A percentile compares a stretch with the other conserved stretches of the same genome.
Conservation (phyloP, 495 filamentous ascomycete species). For the Aspergillus baeticus region DNA sequence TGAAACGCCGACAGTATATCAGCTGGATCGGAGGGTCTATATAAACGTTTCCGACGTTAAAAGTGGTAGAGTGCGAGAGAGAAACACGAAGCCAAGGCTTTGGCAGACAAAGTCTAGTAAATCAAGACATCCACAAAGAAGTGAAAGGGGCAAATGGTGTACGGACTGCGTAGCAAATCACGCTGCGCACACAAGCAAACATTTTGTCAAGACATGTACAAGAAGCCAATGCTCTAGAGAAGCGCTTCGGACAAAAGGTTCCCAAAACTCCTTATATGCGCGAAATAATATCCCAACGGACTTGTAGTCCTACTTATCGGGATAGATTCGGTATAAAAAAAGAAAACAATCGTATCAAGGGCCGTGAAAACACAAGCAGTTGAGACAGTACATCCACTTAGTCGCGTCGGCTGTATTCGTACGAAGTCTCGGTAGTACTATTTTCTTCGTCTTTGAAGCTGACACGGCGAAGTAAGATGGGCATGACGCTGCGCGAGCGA, state of each 20-base stretch:
- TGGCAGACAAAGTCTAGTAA: slow-evolving; percentile 9
- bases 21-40: slow-evolving; percentile 20
- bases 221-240: slow-evolving; percentile 21
- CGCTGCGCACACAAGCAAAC: slow-evolving; percentile 17
- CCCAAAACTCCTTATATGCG: slow-evolving; percentile 28
- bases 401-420: slow-evolving; percentile 42
- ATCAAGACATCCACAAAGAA: slow-evolving; percentile 21
- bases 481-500: slow-evolving; percentile 34
- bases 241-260: slow-evolving; percentile 19
- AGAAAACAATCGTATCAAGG: slow-evolving; percentile 19
- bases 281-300: slow-evolving; percentile 12
- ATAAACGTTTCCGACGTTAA: slow-evolving; percentile 6
- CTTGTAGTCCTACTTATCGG: neutral
- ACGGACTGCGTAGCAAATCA: slow-evolving; percentile 15
- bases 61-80: slow-evolving; percentile 15
- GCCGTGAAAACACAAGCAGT: slow-evolving; percentile 22
- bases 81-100: slow-evolving; percentile 12
- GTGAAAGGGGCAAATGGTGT: slow-evolving; percentile 9
- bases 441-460: slow-evolving; percentile 47
- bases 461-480: slow-evolving; percentile 41
- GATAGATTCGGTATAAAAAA: slow-evolving; percentile 2
- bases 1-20: slow-evolving; percentile 15
- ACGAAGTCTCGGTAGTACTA: slow-evolving; percentile 39
- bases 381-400: slow-evolving; percentile 20
- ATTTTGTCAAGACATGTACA: slow-evolving; percentile 28